A percentile compares a stretch with the other conserved stretches of the same genome.
These are phyloP conservation scores for Penicillium subrubescens DNA, from an alignment of 495 filamentous ascomycete genomes.

Conservation along the genomic window DNA sequence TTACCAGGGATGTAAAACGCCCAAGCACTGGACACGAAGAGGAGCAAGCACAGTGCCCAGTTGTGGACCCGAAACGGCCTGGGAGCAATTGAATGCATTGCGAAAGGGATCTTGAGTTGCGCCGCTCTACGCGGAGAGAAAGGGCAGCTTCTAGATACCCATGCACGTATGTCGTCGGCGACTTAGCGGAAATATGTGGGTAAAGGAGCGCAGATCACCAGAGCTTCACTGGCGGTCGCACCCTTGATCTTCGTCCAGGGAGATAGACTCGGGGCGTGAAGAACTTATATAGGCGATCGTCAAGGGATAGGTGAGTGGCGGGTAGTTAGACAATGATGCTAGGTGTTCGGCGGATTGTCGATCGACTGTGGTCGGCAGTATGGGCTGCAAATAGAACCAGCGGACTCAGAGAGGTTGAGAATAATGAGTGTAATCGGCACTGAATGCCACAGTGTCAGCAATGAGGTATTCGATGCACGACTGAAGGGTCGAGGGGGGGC, in stretches of 20 bases:
- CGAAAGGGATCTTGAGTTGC: constrained; percentile 24
- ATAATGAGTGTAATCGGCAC: constrained; percentile 64
- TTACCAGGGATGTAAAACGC: constrained; percentile 83
- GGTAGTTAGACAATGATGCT: background rate
- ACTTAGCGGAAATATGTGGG: constrained; percentile 7
- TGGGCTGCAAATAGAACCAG: background rate
- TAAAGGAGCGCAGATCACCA: constrained; percentile 23
- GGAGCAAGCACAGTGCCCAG: constrained; percentile 39
- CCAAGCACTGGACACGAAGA: constrained; percentile 46
- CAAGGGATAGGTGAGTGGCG: background rate
- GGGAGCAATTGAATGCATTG: constrained; percentile 33
- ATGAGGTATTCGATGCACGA: constrained; percentile 8
- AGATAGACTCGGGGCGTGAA: background rate
- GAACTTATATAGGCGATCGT: constrained; percentile 7
- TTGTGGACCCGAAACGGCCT: constrained; percentile 21
- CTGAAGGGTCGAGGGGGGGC: constrained; percentile 7
- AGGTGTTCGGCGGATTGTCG: background rate
- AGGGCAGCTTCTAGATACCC: constrained; percentile 17
- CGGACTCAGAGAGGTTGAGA: constrained; percentile 5
- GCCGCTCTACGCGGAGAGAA: constrained; percentile 21
- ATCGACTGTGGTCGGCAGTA: background rate
- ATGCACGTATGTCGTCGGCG: constrained; percentile 20
- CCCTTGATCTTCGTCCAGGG: constrained; percentile 4
- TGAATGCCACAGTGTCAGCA: constrained; percentile 46
- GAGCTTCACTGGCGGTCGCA: constrained; percentile 12